Evolutionary conservation across 2,329 filamentous ascomycete genomes (phyloP).

Genomic region (Stromatinia cepivora): DNA sequence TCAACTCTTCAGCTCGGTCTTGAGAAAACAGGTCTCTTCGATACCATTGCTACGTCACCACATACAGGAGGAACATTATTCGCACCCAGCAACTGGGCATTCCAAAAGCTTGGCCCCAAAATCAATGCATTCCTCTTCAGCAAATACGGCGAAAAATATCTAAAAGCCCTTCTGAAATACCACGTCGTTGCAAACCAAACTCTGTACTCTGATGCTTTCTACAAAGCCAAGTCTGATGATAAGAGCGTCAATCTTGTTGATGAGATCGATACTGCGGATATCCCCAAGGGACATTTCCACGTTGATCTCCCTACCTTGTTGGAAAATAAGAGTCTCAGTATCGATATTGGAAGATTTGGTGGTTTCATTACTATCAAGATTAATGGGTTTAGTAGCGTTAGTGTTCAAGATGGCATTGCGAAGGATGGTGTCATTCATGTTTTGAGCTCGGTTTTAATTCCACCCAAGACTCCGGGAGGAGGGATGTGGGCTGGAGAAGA

Average conservation of each 20-base stretch:
- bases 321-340: conserved; percentile 61
- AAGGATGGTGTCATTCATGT: conserved; percentile 83
- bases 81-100: conserved; percentile 79
- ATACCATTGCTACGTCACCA: conserved; percentile 56
- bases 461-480: conserved; percentile 55
- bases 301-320: conserved; percentile 74
- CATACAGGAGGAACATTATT: conserved; percentile 72
- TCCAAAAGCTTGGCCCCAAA: conserved; percentile 67
- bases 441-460: conserved; percentile 70
- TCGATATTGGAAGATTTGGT: conserved; percentile 71
- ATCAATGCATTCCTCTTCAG: conserved; percentile 85
- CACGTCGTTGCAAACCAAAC: conserved; percentile 73
- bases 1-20: conserved; percentile 76
- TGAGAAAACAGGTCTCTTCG: conserved; percentile 69
- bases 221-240: conserved; percentile 48
- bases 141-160: conserved; percentile 71
- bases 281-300: conserved; percentile 49
- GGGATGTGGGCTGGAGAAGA: conserved; percentile 54
- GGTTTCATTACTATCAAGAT: conserved; percentile 70
- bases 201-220: conserved; percentile 82
- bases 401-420: conserved; percentile 68
- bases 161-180: conserved; percentile 76
- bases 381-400: conserved; percentile 69
- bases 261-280: conserved; percentile 35
- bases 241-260: conserved; percentile 31